Evolutionary conservation across 192 early-diverging fungal species (phyloP), one percentile per base, ranked within the genome.

Genomic region (Podila epicladia): DNA sequence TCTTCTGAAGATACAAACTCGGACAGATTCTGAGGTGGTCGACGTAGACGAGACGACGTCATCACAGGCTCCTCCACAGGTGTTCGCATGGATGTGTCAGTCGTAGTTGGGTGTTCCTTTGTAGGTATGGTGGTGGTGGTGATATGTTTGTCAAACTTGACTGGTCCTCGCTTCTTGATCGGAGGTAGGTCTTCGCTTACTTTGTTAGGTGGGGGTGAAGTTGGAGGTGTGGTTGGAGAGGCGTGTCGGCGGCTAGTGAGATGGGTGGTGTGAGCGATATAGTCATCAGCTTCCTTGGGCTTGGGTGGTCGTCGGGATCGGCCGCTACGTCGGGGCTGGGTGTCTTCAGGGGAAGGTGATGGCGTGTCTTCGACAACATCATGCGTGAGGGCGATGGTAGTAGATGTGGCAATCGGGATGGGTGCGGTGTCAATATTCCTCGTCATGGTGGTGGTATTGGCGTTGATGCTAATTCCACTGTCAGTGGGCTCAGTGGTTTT

Each of bases 1-100:
- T 80, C 77, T n/a, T 80, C 71, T 1, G 77, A 80, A 5, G 77
- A 80, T 1, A 80, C 77, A 65, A 80, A 80, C 31, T 80, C 77
- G 11, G 77, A 65, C 29, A 80, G 62, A 17, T 80, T 80, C 33
- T 72, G 77, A 69, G 77, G 77, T 28, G 77, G 77, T 53, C 77
- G 59, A 63, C 77, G 69, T 38, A 80, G 17, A 13, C 77, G 77
- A 6, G 60, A 71, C 0, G 77, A 69, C 7, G 71, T 72, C 22
- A 78, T 64, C 6, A 32, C 28, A 33, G 32, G 17, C 20, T 32
- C 32, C 29, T 31, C 19, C 12, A 35, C 26, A 5, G 33, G 12
- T 28, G 41, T 69, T 9, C 74, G 65, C 19, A 5, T 22, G 37
- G 7, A 5, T 11, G 63, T 22, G 17, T 41, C 58, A 17, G n/a